These are phyloP conservation scores for Ramaria sp. DNA, from an alignment of 768 basidiomycete species.

Conservation along the genomic window DNA sequence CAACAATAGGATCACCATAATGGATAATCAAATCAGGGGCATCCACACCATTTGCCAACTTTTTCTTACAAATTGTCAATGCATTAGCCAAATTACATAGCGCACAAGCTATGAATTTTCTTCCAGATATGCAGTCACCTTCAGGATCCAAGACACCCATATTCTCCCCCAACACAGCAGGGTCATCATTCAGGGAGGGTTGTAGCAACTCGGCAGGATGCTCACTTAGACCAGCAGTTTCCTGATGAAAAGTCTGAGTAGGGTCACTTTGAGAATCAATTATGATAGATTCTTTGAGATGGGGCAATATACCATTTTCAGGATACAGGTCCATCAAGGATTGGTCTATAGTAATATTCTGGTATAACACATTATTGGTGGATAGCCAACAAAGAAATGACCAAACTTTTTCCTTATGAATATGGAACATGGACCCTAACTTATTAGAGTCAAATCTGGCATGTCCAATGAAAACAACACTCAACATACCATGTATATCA, in stretches of 20 bases:
- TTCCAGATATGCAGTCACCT: conserved; percentile 14
- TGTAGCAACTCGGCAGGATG: not conserved
- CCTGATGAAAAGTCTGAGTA: not conserved
- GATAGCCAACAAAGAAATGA: conserved; percentile 11
- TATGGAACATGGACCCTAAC: no score
- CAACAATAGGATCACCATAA: not conserved
- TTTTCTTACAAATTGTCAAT: no score
- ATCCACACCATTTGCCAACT: no score
- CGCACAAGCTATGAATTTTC: conserved; percentile 17
- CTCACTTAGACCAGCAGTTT: not conserved
- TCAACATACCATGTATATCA: no score
- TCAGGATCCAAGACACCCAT: conserved; percentile 24
- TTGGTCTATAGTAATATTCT: not conserved
- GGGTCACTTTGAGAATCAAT: not conserved
- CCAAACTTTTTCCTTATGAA: conserved; percentile 21
- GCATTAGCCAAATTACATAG: not conserved
- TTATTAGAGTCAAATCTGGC: no score
- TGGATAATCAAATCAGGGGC: not conserved
- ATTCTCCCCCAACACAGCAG: conserved; percentile 16
- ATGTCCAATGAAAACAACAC: no score
- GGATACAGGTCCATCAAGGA: not conserved
- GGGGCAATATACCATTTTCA: not conserved
- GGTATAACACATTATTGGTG: not conserved
- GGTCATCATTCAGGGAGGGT: not conserved
- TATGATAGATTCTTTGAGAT: not conserved